A percentile compares a stretch with the other conserved stretches of the same genome.
These are phyloP conservation scores for Daldinia vernicosa DNA, from an alignment of 495 filamentous ascomycete species.

Conservation along the genomic window DNA sequence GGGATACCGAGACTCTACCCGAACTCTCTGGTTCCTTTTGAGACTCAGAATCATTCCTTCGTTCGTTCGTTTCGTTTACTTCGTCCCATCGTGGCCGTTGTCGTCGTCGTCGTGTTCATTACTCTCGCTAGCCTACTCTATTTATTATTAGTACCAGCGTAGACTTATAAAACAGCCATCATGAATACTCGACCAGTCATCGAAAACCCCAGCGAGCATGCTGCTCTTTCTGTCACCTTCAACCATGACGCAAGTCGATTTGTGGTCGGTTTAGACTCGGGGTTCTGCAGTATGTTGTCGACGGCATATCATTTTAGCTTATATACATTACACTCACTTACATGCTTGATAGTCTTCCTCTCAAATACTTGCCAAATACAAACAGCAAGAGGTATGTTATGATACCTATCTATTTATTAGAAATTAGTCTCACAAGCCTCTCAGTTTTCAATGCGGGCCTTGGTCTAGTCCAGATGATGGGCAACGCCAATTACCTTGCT, in stretches of 20 bases:
- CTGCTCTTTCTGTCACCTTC: slow-evolving; percentile 84
- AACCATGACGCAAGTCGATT: slow-evolving; percentile 90
- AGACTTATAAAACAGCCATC: slow-evolving; percentile 40
- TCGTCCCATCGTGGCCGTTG: slow-evolving; percentile 4
- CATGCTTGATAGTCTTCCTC: slow-evolving; percentile 70
- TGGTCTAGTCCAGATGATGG: slow-evolving; percentile 85
- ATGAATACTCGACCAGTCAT: slow-evolving; percentile 95
- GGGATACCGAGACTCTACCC: slow-evolving; percentile 13
- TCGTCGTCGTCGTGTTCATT: neutral
- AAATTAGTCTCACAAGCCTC: slow-evolving; percentile 6
- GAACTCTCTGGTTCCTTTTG: slow-evolving; percentile 37
- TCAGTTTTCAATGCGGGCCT: slow-evolving; percentile 88
- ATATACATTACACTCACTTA: slow-evolving; percentile 26
- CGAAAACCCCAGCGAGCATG: slow-evolving; percentile 75
- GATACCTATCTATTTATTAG: neutral
- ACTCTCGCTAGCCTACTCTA: slow-evolving; percentile 9
- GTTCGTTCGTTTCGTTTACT: slow-evolving; percentile 13
- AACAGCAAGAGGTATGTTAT: slow-evolving; percentile 57
- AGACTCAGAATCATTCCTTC: slow-evolving; percentile 24
- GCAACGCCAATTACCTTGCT: slow-evolving; percentile 85
- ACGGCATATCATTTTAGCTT: slow-evolving; percentile 18
- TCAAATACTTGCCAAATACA: slow-evolving; percentile 79
- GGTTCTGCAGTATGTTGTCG: slow-evolving; percentile 79
- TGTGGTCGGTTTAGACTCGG: slow-evolving; percentile 84
- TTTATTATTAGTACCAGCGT: neutral